Evolutionary conservation across 1,139 yeast species (phyloP).

Genomic region (Kodamaea arcana): DNA sequence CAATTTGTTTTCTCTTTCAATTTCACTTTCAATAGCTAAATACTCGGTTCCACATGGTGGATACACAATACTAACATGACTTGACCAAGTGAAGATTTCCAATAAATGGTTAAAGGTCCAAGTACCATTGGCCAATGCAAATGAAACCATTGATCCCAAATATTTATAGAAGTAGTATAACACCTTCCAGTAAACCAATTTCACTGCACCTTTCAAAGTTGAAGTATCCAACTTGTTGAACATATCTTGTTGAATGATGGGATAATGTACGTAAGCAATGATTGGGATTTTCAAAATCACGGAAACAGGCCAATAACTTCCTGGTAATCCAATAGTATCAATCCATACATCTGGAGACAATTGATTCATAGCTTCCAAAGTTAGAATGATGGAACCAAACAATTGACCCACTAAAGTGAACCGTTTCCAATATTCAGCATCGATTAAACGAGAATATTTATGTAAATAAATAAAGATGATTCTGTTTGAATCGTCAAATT

Average conservation of each 20-base stretch:
- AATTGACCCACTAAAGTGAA: conserved; percentile 88
- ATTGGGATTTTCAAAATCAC: conserved; percentile 64
- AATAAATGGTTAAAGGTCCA: conserved; percentile 84
- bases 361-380: conserved; percentile 65
- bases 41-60: conserved; percentile 85
- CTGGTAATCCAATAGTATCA: conserved; percentile 94
- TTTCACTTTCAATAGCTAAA: conserved; percentile 11
- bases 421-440: conserved; percentile 69
- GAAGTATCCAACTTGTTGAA: conserved; percentile 48
- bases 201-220: conserved; percentile 22
- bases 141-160: conserved; percentile 63
- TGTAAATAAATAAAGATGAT: conserved; percentile 69
- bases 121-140: conserved; percentile 77
- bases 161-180: conserved; percentile 60
- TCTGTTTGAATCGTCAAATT: conserved; percentile 31
- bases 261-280: conserved; percentile 88
- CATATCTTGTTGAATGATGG: conserved; percentile 89
- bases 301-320: conserved; percentile 61
- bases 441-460: conserved; percentile 57
- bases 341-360: conserved; percentile 87
- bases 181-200: conserved; percentile 67
- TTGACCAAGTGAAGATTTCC: conserved; percentile 52
- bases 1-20: conserved; percentile 49
- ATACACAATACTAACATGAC: conserved; percentile 50
- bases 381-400: conserved; percentile 65